These are phyloP conservation scores for Fistulinella staudtii DNA, from an alignment of 1,284 basidiomycete species.

Conservation along the genomic window DNA sequence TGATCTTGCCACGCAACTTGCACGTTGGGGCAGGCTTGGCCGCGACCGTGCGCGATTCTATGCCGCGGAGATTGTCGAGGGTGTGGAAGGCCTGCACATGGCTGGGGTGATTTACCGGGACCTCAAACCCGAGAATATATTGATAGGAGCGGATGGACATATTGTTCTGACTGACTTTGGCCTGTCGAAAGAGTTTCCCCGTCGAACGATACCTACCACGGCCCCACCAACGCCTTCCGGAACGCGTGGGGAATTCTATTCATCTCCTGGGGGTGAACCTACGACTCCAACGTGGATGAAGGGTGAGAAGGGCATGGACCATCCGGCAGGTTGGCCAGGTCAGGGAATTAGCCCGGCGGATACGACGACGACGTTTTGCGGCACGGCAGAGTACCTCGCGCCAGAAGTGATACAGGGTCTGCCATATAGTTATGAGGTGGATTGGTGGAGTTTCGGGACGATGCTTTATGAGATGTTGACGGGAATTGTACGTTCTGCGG, in stretches of 20 bases:
- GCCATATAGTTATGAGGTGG: slow-evolving; percentile 91
- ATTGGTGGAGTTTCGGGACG: slow-evolving; percentile 98
- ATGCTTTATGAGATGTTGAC: slow-evolving; percentile 96
- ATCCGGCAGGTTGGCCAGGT: slow-evolving; percentile 53
- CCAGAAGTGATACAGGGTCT: slow-evolving; percentile 91
- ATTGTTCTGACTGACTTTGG: slow-evolving; percentile 97
- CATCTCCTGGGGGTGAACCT: slow-evolving; percentile 42
- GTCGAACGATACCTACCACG: slow-evolving; percentile 42
- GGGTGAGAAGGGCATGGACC: slow-evolving; percentile 46
- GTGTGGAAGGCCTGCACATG: slow-evolving; percentile 85
- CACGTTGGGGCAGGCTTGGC: slow-evolving; percentile 89
- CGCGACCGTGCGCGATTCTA: slow-evolving; percentile 93
- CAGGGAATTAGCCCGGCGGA: slow-evolving; percentile 49
- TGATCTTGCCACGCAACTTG: slow-evolving; percentile 94
- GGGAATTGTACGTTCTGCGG: slow-evolving; percentile 65
- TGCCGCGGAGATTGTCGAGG: slow-evolving; percentile 93
- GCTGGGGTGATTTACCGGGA: slow-evolving; percentile 88
- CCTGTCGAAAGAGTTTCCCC: slow-evolving; percentile 81
- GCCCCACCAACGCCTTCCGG: slow-evolving; percentile 57
- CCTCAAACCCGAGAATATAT: slow-evolving; percentile 92
- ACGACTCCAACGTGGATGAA: slow-evolving; percentile 72
- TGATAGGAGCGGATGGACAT: slow-evolving; percentile 90
- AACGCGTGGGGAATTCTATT: slow-evolving; percentile 48
- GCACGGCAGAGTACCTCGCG: slow-evolving; percentile 91
- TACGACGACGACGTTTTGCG: slow-evolving; percentile 81